A percentile compares a stretch with the other conserved stretches of the same genome.
phyloP scores from a whole-genome alignment of 2,329 filamentous ascomycete genomes.

The Fusarium subglutinans region DNA sequence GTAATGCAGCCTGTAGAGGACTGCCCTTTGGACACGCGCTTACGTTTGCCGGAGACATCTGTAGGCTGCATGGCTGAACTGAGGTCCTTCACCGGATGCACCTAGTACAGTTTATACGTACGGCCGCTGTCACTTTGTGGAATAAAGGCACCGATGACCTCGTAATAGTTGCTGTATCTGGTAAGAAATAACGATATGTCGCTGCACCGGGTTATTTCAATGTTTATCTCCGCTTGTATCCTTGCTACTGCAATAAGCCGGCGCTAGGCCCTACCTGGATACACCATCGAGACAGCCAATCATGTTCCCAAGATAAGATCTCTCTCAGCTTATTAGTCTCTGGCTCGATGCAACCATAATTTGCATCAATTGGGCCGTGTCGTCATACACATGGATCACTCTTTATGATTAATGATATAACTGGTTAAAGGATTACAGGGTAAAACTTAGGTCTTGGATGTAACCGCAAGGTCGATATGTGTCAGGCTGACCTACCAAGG shows the following conservation, averaged over 20 bases:
- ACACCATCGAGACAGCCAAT: not conserved
- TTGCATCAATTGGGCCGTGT: not conserved
- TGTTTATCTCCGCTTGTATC: not conserved
- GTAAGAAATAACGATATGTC: not conserved
- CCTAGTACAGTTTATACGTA: not conserved
- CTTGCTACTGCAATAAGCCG: not conserved
- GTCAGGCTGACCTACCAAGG: too few relatives aligned
- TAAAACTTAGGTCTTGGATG: rapidly evolving
- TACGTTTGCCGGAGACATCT: not conserved
- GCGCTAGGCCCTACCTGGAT: not conserved
- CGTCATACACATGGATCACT: too few relatives aligned
- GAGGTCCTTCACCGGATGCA: rapidly evolving
- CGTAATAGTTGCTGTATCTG: not conserved
- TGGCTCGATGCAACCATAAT: rapidly evolving
- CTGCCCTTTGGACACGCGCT: not conserved
- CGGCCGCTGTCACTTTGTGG: rapidly evolving
- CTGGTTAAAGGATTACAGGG: too few relatives aligned
- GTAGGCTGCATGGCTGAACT: not conserved
- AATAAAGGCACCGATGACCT: not conserved
- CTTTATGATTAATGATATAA: too few relatives aligned
- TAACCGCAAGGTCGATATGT: too few relatives aligned
- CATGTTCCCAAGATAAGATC: not conserved
- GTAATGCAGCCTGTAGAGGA: not conserved
- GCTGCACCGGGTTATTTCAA: not conserved
- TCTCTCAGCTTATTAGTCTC: rapidly evolving